Base-by-base conservation (phyloP, 1,284 basidiomycete species). In the Tremellales sp. region DNA sequence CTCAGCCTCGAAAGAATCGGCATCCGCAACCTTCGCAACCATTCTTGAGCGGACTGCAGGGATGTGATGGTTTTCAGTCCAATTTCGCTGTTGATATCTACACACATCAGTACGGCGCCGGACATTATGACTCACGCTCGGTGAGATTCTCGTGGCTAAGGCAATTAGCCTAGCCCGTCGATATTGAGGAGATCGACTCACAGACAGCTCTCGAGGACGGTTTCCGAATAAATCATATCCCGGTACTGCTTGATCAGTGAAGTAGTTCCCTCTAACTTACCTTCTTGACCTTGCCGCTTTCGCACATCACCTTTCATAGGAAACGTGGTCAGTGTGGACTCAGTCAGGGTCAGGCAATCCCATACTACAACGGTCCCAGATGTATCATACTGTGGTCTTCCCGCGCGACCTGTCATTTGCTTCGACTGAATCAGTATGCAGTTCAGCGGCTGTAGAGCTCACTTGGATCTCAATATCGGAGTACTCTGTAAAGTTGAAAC, bases 61-160 rank as follows among this genome's bases (percentile, higher is more conserved):
- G 78, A 77, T 2, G 75, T 80, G 58, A 94, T 90, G 0, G 88
- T 92, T 3, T 82, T 80, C 7, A 95, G 77, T 0, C 84, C 84
- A 43, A 95, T 85, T 72, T 97, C 93, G 2, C 89, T 91, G 64
- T 95, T 95, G 59, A 97, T 74, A 66, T 95, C 68, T 70, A 35
- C 3, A 19, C 7, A 7, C 21, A 37, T 48, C 28, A 45, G 40
- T 12, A 5, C 8, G 9, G 16, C 2, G 21, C 13, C 28, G n/a
- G 3, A 13, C 5, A 12, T 3, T 4, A n/a, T 5, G 7, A 46
- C 65, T 45, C 26, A 69, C 67, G 89, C 66, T 95, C 92, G 2
- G 83, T 76, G 9, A 97, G 79, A 62, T 87, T 86, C 43, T 76
- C 74, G 66, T 95, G 91, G 4, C 57, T 60, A 28, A 3, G 18